Evolutionary conservation across 805 yeast species (phyloP).

Genomic region (Metschnikowia koreensis): DNA sequence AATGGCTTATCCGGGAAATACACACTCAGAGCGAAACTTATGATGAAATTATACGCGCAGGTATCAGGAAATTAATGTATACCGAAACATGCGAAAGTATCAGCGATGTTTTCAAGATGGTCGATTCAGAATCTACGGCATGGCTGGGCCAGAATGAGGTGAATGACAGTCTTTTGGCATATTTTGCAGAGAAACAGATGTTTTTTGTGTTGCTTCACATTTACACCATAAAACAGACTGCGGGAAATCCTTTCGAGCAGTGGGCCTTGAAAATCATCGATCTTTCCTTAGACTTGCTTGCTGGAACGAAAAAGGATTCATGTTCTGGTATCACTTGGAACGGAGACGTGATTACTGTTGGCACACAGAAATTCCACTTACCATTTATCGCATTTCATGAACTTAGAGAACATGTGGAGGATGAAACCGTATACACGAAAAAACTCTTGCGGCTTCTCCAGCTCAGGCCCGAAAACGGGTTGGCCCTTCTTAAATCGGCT

Average conservation of each 20-base stretch:
- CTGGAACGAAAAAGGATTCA: slow-evolving; percentile 5
- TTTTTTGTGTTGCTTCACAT: slow-evolving; percentile 9
- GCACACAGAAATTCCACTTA: slow-evolving; percentile 4
- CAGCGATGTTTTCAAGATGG: neutral
- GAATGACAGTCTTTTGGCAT: slow-evolving; percentile 15
- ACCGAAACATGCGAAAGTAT: slow-evolving; percentile 1
- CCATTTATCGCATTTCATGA: slow-evolving; percentile 12
- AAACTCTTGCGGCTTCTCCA: slow-evolving; percentile 32
- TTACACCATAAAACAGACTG: slow-evolving; percentile 8
- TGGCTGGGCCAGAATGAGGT: slow-evolving; percentile 15
- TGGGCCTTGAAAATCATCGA: slow-evolving; percentile 12
- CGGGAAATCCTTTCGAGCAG: slow-evolving; percentile 5
- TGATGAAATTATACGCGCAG: neutral
- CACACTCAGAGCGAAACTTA: neutral
- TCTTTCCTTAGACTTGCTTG: slow-evolving; percentile 7
- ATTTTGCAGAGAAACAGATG: slow-evolving; percentile 2
- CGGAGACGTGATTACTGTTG: neutral
- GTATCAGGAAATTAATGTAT: slow-evolving; percentile 8
- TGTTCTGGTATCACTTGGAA: neutral
- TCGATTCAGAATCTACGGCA: slow-evolving; percentile 8
- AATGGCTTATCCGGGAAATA: slow-evolving; percentile 13
- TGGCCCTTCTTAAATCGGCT: slow-evolving; percentile 31
- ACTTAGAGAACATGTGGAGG: slow-evolving; percentile 18
- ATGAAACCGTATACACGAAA: slow-evolving; percentile 28
- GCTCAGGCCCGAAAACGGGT: slow-evolving; percentile 26